Percentiles rank a stretch among this genome's conserved stretches.
These are phyloP conservation scores for Colletotrichum neosansevieriae DNA, from an alignment of 2,329 filamentous ascomycete genomes.

Conservation along the genomic window DNA sequence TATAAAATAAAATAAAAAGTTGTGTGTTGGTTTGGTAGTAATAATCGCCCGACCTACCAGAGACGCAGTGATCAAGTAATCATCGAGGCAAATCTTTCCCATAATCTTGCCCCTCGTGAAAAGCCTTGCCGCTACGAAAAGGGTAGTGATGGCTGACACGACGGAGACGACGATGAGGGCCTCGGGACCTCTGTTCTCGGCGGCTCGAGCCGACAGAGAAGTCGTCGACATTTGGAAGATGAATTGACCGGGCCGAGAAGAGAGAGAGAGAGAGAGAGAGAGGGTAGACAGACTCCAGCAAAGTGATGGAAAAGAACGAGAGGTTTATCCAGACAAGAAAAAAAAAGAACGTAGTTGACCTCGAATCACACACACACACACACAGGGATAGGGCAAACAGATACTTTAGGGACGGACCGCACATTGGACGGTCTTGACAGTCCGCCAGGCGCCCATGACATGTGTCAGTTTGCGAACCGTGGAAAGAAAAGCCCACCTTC, in stretches of 20 bases:
- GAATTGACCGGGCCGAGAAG: background rate
- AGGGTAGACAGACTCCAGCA: background rate
- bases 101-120: slow-evolving; percentile 47
- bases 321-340: background rate
- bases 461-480: slow-evolving; percentile 10
- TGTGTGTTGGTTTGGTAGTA: background rate
- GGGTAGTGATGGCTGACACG: slow-evolving; percentile 46
- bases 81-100: slow-evolving; percentile 50
- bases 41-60: slow-evolving; percentile 44
- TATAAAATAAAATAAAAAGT: too few species aligned
- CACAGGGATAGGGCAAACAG: background rate
- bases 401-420: slow-evolving; percentile 16
- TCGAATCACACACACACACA: background rate
- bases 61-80: slow-evolving; percentile 51
- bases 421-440: background rate
- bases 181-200: slow-evolving; percentile 46
- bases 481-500: background rate
- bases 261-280: background rate
- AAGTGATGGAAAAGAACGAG: background rate
- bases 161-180: slow-evolving; percentile 48
- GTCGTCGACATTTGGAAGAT: slow-evolving; percentile 5
- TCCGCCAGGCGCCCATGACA: background rate
- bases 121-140: slow-evolving; percentile 47
- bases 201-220: slow-evolving; percentile 11
- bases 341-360: slow-evolving; percentile 5